Conservation (phyloP, 129 eudicot genomes). For the Artemisia annua region DNA sequence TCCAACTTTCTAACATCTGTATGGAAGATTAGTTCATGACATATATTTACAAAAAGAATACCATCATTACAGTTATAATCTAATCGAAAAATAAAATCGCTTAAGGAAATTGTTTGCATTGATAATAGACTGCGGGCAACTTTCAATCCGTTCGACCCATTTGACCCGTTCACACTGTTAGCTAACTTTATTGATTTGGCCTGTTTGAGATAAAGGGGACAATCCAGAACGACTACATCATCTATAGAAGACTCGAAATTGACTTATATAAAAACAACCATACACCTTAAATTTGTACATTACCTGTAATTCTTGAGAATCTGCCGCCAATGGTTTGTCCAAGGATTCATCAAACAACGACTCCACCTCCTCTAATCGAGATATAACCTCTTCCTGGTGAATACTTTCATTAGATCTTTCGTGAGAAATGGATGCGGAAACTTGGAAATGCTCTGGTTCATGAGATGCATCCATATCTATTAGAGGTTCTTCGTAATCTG, state of each 20-base stretch:
- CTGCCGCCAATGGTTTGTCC: constrained; percentile 25
- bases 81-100: neutral
- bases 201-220: neutral
- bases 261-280: neutral
- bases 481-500: too few relatives aligned
- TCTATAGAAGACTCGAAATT: constrained; percentile 1
- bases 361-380: constrained; percentile 25
- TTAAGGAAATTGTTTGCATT: constrained; percentile 9
- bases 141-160: constrained; percentile 10
- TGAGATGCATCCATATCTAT: too few relatives aligned
- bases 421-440: too few relatives aligned
- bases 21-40: neutral
- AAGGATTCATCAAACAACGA: constrained; percentile 27
- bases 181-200: neutral
- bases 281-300: constrained; percentile 4
- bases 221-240: neutral
- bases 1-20: neutral
- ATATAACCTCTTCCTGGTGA: constrained; percentile 22
- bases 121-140: neutral
- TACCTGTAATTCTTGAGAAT: constrained; percentile 43
- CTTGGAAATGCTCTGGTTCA: too few relatives aligned
- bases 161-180: neutral
- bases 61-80: neutral
- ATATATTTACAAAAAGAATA: neutral
- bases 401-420: constrained; percentile 3